Evolutionary conservation across 345 rosid species (phyloP).

Genomic region (Xanthoceras sorbifolium): DNA sequence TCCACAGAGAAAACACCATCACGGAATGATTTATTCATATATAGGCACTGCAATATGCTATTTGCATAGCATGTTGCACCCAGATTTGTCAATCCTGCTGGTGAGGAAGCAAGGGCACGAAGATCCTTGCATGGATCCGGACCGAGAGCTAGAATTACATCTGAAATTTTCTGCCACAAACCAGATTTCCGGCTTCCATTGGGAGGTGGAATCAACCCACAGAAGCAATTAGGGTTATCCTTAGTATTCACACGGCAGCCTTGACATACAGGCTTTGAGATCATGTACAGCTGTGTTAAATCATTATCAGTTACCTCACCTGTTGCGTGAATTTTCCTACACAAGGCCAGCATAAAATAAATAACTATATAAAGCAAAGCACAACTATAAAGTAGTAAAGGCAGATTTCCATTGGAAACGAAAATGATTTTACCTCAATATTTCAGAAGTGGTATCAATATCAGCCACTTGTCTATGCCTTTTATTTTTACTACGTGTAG

Average conservation of each 20-base stretch:
- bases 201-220: conserved; percentile 78
- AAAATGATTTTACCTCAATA: conserved; percentile 42
- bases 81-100: conserved; percentile 89
- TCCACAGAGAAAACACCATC: conserved; percentile 86
- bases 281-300: conserved; percentile 68
- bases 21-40: conserved; percentile 83
- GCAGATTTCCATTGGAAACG: conserved; percentile 13
- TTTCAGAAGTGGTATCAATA: conserved; percentile 51
- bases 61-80: conserved; percentile 99
- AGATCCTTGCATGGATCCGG: conserved; percentile 66
- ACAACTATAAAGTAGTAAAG: background rate
- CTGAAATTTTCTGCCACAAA: conserved; percentile 89
- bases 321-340: conserved; percentile 75
- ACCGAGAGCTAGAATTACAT: conserved; percentile 63
- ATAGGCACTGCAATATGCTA: conserved; percentile 89
- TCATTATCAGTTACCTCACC: conserved; percentile 62
- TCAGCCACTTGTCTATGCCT: conserved; percentile 50
- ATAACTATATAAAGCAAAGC: conserved; percentile 7
- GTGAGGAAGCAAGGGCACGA: conserved; percentile 67
- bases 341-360: conserved; percentile 7
- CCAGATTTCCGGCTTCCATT: conserved; percentile 89
- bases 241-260: conserved; percentile 92
- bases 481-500: conserved; percentile 72
- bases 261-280: conserved; percentile 80
- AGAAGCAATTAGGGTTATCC: conserved; percentile 94